Conservation (phyloP, 2,329 filamentous ascomycete species). For the Anthostomella pinea region DNA sequence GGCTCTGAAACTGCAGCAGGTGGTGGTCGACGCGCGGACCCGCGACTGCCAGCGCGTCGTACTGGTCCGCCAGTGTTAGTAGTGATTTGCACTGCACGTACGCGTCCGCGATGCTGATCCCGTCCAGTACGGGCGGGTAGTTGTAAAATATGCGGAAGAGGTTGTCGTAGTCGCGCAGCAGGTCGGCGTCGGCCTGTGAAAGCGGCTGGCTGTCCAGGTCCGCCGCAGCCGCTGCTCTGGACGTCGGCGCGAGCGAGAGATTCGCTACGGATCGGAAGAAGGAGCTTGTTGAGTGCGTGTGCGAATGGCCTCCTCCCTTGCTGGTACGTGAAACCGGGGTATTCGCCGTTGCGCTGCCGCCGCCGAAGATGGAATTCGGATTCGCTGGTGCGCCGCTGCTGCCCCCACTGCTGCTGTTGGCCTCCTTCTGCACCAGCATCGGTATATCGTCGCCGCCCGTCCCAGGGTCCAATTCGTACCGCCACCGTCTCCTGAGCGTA, state of each 20-base stretch:
- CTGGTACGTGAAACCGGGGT: constrained; percentile 44
- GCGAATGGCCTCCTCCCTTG: constrained; percentile 51
- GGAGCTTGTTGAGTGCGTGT: constrained; percentile 48
- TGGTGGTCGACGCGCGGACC: constrained; percentile 92
- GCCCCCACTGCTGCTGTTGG: constrained; percentile 22
- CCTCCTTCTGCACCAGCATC: constrained; percentile 81
- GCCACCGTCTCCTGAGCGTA: constrained; percentile 65
- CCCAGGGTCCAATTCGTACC: constrained; percentile 82
- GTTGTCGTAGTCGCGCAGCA: constrained; percentile 91
- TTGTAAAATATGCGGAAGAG: constrained; percentile 96
- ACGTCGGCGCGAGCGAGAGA: constrained; percentile 53
- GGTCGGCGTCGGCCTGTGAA: constrained; percentile 65
- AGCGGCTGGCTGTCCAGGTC: too few species aligned
- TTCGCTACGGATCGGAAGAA: constrained; percentile 91
- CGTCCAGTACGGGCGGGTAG: constrained; percentile 76
- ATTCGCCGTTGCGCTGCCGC: constrained; percentile 41
- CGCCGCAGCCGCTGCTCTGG: constrained; percentile 47
- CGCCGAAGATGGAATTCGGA: constrained; percentile 55
- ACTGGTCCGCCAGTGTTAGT: constrained; percentile 86
- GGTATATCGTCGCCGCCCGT: constrained; percentile 72
- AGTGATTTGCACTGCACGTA: constrained; percentile 94
- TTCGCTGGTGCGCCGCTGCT: constrained; percentile 17
- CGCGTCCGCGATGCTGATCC: constrained; percentile 84
- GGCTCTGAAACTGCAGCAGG: constrained; percentile 83
- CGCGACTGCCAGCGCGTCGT: constrained; percentile 84